A percentile compares a stretch with the other conserved stretches of the same genome.
These are phyloP conservation scores for Populus euphratica DNA, from an alignment of 345 rosid genomes.

Conservation along the genomic window DNA sequence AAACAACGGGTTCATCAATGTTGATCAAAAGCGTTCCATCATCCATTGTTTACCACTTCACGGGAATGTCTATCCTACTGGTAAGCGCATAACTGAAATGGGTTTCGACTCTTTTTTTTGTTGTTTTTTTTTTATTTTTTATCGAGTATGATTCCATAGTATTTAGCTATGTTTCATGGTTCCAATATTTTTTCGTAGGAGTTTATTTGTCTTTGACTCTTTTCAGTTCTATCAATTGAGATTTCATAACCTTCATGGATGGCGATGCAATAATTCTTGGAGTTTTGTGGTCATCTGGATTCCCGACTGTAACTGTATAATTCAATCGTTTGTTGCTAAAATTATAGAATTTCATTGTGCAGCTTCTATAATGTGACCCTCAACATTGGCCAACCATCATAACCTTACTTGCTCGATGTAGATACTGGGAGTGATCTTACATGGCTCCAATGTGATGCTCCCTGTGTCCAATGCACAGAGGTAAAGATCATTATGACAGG, in stretches of 20 bases:
- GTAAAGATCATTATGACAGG: slow-evolving; percentile 13
- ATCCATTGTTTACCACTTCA: slow-evolving; percentile 62
- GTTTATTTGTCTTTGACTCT: not conserved
- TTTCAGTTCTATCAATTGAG: not conserved
- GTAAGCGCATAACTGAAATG: slow-evolving; percentile 21
- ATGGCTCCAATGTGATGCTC: slow-evolving; percentile 95
- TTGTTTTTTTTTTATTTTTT: not conserved
- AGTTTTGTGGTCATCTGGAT: not conserved
- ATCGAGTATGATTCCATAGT: not conserved
- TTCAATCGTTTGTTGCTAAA: not conserved
- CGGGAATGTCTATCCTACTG: slow-evolving; percentile 76
- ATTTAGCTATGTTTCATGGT: too few species aligned
- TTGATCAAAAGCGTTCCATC: slow-evolving; percentile 45
- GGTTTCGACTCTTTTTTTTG: not conserved
- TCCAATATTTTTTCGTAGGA: not conserved
- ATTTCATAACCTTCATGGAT: not conserved
- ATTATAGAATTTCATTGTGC: slow-evolving; percentile 4
- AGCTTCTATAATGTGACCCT: slow-evolving; percentile 78
- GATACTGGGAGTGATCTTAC: slow-evolving; percentile 97
- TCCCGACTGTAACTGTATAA: not conserved
- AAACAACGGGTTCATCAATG: slow-evolving; percentile 25
- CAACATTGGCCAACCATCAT: slow-evolving; percentile 68
- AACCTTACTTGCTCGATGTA: slow-evolving; percentile 84
- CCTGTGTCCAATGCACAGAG: slow-evolving; percentile 64
- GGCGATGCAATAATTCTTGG: not conserved